These are phyloP conservation scores for Leucaena leucocephala DNA, from an alignment of 306 rosid species.

Conservation along the genomic window DNA sequence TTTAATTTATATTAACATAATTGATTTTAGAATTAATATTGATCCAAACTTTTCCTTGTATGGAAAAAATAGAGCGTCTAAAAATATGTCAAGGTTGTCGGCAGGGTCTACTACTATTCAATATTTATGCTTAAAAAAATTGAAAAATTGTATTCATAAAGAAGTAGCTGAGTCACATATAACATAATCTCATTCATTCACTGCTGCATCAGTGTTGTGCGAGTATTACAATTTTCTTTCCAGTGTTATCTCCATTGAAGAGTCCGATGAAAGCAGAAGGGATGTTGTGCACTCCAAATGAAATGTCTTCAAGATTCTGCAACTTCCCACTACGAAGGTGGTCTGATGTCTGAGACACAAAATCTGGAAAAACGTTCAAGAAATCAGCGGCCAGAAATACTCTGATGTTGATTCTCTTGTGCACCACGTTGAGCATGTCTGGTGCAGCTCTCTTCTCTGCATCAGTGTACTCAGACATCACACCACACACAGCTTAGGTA, in stretches of 20 bases:
- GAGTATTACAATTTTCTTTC: conserved; percentile 65
- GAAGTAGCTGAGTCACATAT: not conserved
- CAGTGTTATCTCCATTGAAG: conserved; percentile 63
- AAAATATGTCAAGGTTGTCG: not conserved
- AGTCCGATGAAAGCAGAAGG: conserved; percentile 72
- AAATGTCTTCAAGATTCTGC: conserved; percentile 57
- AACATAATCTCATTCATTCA: not conserved
- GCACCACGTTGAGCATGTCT: conserved; percentile 57
- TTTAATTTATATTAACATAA: too few relatives aligned
- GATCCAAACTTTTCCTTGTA: too few relatives aligned
- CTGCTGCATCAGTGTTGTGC: conserved; percentile 35
- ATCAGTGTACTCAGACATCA: conserved; percentile 62
- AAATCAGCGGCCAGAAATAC: conserved; percentile 64
- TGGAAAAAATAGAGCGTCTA: too few relatives aligned
- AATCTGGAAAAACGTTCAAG: conserved; percentile 46
- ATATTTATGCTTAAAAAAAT: too few relatives aligned
- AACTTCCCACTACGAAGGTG: conserved; percentile 49
- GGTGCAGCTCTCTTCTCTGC: conserved; percentile 49
- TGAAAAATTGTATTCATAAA: not conserved
- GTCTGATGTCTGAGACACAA: conserved; percentile 44
- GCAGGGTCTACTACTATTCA: too few relatives aligned
- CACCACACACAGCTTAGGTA: conserved; percentile 52
- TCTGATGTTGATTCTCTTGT: conserved; percentile 61
- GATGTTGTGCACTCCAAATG: conserved; percentile 58
- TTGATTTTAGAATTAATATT: too few relatives aligned